phyloP scores from a whole-genome alignment of 148 eudicot genomes.

The Chenopodium formosanum region DNA sequence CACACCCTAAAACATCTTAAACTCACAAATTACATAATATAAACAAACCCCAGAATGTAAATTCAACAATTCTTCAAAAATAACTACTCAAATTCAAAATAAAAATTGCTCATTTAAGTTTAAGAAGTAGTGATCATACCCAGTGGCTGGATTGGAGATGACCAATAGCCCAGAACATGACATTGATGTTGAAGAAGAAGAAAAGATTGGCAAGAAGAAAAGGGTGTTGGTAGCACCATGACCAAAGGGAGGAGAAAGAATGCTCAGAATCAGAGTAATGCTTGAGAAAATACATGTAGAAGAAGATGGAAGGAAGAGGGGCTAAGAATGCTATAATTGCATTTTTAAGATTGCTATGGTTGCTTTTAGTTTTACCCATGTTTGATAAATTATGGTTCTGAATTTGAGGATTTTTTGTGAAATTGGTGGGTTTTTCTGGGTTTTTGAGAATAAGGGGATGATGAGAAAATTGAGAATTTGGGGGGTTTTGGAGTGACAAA shows the following conservation, averaged over 20 bases:
- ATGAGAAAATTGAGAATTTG: no score
- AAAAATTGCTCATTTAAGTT: not conserved
- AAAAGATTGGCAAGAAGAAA: conserved; percentile 58
- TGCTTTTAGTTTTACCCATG: conserved; percentile 21
- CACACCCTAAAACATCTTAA: not conserved
- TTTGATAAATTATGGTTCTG: not conserved
- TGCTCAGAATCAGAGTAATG: conserved; percentile 24
- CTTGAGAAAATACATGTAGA: conserved; percentile 61
- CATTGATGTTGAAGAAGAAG: conserved; percentile 73
- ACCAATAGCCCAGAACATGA: conserved; percentile 74
- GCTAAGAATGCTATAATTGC: conserved; percentile 50
- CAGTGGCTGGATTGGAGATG: conserved; percentile 83
- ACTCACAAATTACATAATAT: not conserved
- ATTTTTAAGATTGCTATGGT: conserved; percentile 47
- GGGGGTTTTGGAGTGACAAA: conserved; percentile 1
- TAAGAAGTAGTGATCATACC: conserved; percentile 35
- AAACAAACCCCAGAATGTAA: not conserved
- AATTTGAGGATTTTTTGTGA: not conserved
- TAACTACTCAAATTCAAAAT: not conserved
- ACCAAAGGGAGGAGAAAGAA: conserved; percentile 42
- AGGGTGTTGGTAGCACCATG: conserved; percentile 81
- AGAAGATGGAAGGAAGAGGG: conserved; percentile 75
- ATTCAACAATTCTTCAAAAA: not conserved
- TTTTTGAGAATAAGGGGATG: not conserved
- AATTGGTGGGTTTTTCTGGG: not conserved